Percentiles rank a stretch among this genome's conserved stretches.
Conservation (phyloP, 225 moss, liverwort and hornwort genomes). For the Pleurozium schreberi region DNA sequence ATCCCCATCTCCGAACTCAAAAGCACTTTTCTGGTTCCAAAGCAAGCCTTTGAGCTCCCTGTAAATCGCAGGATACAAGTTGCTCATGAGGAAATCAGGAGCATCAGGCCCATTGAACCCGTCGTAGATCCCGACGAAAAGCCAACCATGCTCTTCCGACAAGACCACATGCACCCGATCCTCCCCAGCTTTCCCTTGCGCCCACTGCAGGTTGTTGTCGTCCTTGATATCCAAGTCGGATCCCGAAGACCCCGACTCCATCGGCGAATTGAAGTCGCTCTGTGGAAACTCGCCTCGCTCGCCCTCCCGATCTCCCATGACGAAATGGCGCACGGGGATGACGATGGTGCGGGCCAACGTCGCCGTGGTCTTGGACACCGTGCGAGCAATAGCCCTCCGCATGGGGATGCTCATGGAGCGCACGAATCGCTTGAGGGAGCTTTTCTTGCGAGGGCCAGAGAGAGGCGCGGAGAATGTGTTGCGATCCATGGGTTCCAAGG, state of each 20-base stretch:
- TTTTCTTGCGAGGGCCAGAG: conserved; percentile 47
- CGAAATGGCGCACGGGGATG: conserved; percentile 60
- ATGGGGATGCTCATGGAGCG: conserved; percentile 69
- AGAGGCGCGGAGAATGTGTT: conserved; percentile 89
- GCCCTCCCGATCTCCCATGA: conserved; percentile 38
- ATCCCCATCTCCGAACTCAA: conserved; percentile 24
- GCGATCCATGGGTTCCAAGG: conserved; percentile 79
- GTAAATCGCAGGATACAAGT: conserved; percentile 81
- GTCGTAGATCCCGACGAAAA: conserved; percentile 95
- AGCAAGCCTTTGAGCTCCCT: conserved; percentile 81
- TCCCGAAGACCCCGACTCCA: conserved; percentile 42
- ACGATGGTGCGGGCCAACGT: conserved; percentile 66
- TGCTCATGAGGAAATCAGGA: conserved; percentile 98
- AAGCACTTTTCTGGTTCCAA: conserved; percentile 66
- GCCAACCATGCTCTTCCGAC: conserved; percentile 96
- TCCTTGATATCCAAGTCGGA: conserved; percentile 64
- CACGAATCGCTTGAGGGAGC: conserved; percentile 62
- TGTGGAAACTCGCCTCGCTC: conserved; percentile 9
- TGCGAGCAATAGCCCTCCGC: conserved; percentile 66
- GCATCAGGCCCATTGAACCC: conserved; percentile 97
- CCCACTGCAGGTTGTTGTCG: conserved; percentile 86
- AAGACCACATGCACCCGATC: conserved; percentile 97
- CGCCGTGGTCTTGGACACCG: conserved; percentile 63
- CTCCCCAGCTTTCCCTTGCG: conserved; percentile 97
- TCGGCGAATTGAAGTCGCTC: conserved; percentile 26